These are phyloP conservation scores for Pyrus communis DNA, from an alignment of 306 rosid species.

Conservation along the genomic window DNA sequence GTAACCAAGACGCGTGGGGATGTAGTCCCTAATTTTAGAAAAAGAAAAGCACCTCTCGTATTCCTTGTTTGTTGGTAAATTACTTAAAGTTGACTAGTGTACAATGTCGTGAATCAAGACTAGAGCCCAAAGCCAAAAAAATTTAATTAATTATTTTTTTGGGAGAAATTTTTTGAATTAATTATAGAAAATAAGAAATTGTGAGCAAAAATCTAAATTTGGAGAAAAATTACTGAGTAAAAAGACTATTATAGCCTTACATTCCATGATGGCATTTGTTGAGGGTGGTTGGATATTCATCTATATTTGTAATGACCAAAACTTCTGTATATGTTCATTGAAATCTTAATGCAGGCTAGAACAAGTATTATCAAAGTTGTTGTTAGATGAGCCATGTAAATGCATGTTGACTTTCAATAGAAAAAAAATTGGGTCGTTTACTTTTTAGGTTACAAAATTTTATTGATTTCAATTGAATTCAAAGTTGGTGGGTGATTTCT, in stretches of 20 bases:
- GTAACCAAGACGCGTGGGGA: background rate
- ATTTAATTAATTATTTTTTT: background rate
- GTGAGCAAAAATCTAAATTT: background rate
- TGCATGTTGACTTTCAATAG: background rate
- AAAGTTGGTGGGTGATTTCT: background rate
- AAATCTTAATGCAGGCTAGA: background rate
- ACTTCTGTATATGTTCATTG: background rate
- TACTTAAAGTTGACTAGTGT: background rate
- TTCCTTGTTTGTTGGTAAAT: background rate
- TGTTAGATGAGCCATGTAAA: background rate
- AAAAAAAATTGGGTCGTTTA: too few species aligned
- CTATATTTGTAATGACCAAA: background rate
- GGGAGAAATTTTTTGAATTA: background rate
- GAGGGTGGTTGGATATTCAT: background rate
- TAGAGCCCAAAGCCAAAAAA: background rate
- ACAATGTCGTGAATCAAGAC: background rate
- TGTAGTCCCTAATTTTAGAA: background rate
- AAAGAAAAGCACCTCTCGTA: background rate
- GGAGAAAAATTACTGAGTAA: background rate
- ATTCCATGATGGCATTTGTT: background rate
- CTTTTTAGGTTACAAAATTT: background rate
- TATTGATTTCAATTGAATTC: too few species aligned
- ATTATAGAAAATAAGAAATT: background rate
- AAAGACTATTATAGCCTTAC: background rate
- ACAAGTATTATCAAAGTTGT: background rate